Evolutionary conservation across 176 grass and related monocot species (phyloP), one percentile per base, ranked within the genome.

Genomic region (Triticum monococcum): DNA sequence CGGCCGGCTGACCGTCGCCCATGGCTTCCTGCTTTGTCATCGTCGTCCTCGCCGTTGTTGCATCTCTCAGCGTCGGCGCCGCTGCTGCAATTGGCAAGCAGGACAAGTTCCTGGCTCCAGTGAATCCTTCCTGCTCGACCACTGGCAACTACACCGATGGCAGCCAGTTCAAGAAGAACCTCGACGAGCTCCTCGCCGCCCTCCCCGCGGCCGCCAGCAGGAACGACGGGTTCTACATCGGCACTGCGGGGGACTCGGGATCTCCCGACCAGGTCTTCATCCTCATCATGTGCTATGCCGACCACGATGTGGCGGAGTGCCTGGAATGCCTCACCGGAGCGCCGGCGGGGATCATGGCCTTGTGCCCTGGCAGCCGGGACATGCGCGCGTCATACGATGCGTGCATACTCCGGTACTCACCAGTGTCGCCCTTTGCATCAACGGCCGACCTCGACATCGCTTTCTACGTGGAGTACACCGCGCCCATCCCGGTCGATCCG

Each of bases 371-470:
- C 24, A 81, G 74, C 91, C 36, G 64, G 17, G 32, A 3, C 1
- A 54, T 22, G 13, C 25, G 0, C 10, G 76, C 40, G 1, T 1
- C 0, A 2, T 76, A 87, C 71, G 78, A 85, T 40, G 33, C 64
- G 1, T 96, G 94, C 63, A 13, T 88, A 8, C 78, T 93, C 36
- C 87, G 87, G 18, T 96, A 93, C 87, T 86, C 91, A 1, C 3
- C 50, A 28, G 12, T 0, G 25, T 5, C 22, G 0, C 5, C 71
- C 23, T 80, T 91, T 84, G 40, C 36, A 20, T 14, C 40, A 25
- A 2, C 7, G 2, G 57, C 61, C 48, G 28, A 91, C 68, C 4
- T 17, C 52, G 0, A 0, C 8, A 40, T 14, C 12, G 1, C 30
- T 7, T 85, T 30, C 12, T 9, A 1, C 13, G 69, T 57, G 20